Conservation (phyloP, 2,329 filamentous ascomycete genomes). For the Fusarium subtropicale region DNA sequence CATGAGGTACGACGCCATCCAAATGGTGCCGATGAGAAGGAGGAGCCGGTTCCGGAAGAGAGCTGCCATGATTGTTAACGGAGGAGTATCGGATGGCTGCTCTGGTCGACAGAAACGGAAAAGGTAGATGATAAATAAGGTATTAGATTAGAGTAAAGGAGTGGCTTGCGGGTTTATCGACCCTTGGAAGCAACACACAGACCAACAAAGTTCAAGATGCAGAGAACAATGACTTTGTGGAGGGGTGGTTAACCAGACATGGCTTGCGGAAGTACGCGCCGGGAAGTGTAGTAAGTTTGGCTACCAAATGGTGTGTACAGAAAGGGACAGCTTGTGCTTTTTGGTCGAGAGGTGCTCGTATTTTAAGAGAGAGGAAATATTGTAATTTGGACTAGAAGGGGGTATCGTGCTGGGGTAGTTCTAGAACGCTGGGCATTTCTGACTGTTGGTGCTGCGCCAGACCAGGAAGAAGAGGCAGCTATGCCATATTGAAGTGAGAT, state of each 20-base stretch:
- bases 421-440: conserved; percentile 13
- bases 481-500: neutral
- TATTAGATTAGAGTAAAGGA: conserved; percentile 3
- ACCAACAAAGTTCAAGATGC: neutral
- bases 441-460: neutral
- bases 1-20: conserved; percentile 32
- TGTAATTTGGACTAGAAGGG: conserved; percentile 21
- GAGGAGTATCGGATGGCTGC: neutral
- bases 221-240: conserved; percentile 11
- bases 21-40: conserved; percentile 30
- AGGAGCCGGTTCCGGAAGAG: conserved; percentile 21
- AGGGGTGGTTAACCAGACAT: neutral
- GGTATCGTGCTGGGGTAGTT: conserved; percentile 8
- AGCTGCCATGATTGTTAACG: conserved; percentile 26
- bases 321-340: neutral
- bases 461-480: neutral
- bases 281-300: neutral
- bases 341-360: conserved; percentile 13
- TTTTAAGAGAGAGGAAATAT: conserved; percentile 17
- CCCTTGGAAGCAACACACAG: neutral
- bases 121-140: neutral
- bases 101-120: neutral
- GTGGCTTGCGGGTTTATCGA: conserved; percentile 5
- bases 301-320: neutral
- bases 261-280: neutral